Conservation (phyloP, 116 monocot genomes). For the Zostera marina region DNA sequence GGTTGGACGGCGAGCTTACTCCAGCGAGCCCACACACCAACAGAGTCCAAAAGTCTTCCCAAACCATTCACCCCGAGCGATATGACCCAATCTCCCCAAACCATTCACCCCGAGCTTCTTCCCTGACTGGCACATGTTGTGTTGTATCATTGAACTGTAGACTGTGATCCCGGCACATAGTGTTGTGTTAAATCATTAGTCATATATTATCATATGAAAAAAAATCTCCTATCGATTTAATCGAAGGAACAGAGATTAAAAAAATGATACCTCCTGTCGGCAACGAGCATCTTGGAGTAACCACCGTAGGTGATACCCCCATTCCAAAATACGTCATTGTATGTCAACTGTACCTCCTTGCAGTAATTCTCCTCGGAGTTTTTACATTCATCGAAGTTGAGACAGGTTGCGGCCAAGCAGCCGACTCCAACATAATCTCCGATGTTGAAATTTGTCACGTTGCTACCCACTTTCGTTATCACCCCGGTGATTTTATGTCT, state of each 20-base stretch:
- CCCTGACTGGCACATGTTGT: constrained; percentile 19
- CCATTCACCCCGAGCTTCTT: constrained; percentile 28
- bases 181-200: too few species aligned
- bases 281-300: constrained; percentile 59
- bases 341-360: constrained; percentile 55
- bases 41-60: constrained; percentile 29
- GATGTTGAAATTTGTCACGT: constrained; percentile 42
- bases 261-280: constrained; percentile 59
- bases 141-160: constrained; percentile 23
- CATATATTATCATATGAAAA: too few species aligned
- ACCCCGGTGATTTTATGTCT: constrained; percentile 84
- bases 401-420: constrained; percentile 64
- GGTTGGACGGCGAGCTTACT: too few species aligned
- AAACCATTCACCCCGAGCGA: constrained; percentile 30
- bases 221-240: too few species aligned
- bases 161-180: constrained; percentile 27
- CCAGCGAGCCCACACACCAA: too few species aligned
- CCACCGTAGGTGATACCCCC: constrained; percentile 92
- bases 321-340: constrained; percentile 71
- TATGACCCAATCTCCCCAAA: constrained; percentile 19
- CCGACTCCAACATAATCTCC: constrained; percentile 73
- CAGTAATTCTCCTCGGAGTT: constrained; percentile 74
- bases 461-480: constrained; percentile 45
- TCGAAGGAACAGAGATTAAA: too few species aligned
- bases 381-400: constrained; percentile 49